Base-by-base conservation (phyloP, 202 grass and related monocot genomes). In the Dendrocalamus latiflorus region DNA sequence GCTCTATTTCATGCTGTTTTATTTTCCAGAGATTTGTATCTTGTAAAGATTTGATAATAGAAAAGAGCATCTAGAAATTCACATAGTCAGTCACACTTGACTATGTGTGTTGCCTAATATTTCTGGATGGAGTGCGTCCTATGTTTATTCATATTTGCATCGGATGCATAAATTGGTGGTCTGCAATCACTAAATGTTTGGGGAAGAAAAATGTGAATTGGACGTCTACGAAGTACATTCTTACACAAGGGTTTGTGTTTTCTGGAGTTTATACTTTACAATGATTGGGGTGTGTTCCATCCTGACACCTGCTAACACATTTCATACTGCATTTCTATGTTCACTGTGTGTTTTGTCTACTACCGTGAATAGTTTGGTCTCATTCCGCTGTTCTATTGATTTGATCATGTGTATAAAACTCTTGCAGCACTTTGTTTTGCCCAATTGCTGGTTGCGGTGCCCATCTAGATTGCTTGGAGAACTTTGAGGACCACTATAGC, bases 401-500 rank as follows among this genome's bases (percentile, higher is more conserved):
- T 82, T 83, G 47, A 53, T 68, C 65, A 51, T 72, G 18, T 79
- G 41, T 66, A 37, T 75, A 34, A 14, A 91, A 83, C 42, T 84
- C n/a, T n/a, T n/a, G n/a, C n/a, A n/a, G n/a, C n/a, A n/a, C n/a
- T n/a, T n/a, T n/a, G n/a, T n/a, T n/a, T n/a, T n/a, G n/a, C n/a
- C n/a, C n/a, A n/a, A 95, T 98, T 85, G 87, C 81, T 63, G 89
- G 95, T 56, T 98, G 95, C 26, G 90, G 90, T 68, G 91, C 70
- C 26, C 88, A 53, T 42, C 86, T 98, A 65, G 77, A 90, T 89
- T 91, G 87, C 60, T 56, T 95, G 57, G 93, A 95, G 59, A 85
- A 93, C 50, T 98, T 98, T 85, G 95, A 98, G 86, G 90, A 88
- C 58, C 95, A 98, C 64, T 98, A 98, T 39, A 86, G 77, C 71